Evolutionary conservation across 2,329 filamentous ascomycete species (phyloP), one percentile per base, ranked within the genome.

Genomic region (Colletotrichum lentis): DNA sequence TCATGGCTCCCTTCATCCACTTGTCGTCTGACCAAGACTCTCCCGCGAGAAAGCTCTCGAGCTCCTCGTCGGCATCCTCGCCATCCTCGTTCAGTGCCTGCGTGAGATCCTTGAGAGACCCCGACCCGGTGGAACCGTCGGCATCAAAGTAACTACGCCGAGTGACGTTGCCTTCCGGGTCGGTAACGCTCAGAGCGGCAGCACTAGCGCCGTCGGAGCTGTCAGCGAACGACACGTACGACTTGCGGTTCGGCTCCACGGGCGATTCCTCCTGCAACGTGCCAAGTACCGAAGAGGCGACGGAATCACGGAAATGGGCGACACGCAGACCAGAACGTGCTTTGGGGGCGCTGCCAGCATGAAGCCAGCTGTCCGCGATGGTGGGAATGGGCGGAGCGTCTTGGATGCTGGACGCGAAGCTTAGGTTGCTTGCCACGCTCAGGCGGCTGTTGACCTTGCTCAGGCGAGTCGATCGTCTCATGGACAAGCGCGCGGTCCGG

Each of bases 1-100:
- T 99, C 71, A 98, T 85, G 39, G 95, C 94, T 76, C 96, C 96
- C 83, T 98, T 97, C 94, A 99, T 98, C 92, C 96, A 99, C 79
- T 97, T 97, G 82, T 95, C 92, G 71, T 97, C 94, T 72, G 96
- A 94, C 89, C 96, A 98, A 10, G 93, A 96, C 76, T 97, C 93
- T 71, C 93, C 93, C 41, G 93, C 90, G 47, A 98, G 85, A 84
- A 97, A 97, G 75, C 94, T 94, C 73, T 91, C 89, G 24, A 98
- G 85, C 73, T 96, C 94, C 75, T 94, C 92, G 74, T 98, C 95
- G 7, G 89, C 89, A 74, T 97, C 96, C 76, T 97, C 95, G 41
- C 94, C 94, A 74, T 98, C 95, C 73, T 96, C 92, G 18, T 91
- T 91, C 46, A 97, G 87, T 41, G 94, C 92, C 75, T 96, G 89